Base-by-base conservation (phyloP, 371 early-diverging fungal genomes). In the Lichtheimia corymbifera region DNA sequence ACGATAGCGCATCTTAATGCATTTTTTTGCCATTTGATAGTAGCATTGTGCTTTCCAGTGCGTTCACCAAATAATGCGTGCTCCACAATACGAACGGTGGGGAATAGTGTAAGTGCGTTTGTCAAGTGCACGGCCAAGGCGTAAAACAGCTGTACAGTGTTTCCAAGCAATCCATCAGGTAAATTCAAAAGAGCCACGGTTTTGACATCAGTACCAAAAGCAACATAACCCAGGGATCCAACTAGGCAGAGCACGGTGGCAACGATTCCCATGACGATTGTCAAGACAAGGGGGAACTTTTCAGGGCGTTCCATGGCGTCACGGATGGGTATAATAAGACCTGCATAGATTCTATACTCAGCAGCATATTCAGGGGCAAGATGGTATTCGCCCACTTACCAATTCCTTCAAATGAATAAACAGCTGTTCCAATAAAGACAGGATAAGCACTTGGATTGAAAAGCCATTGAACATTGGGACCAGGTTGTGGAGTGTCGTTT, bases 331-430 rank as follows among this genome's bases (percentile, higher is more conserved):
- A 96, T 93, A 17, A 96, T 85, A 58, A 93, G 76, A 24, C 93
- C 96, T 82, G 72, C 4, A 50, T 13, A 52, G 15, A 66, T 40
- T 9, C 18, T 12, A 51, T 27, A 22, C n/a, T 47, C 9, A 47
- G n/a, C 18, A 22, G 14, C n/a, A 47, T 47, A 47, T 17, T n/a
- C 47, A 47, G 47, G 18, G 18, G n/a, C 22, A 18, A n/a, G n/a
- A n/a, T n/a, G 12, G 18, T 17, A 18, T 47, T 7, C 14, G 6
- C 7, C 15, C 27, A 59, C 58, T 40, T 69, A 72, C 79, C 79
- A 56, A 79, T 91, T 49, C 97, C 97, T 74, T 97, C 97, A 72
- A 91, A 97, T 4, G 95, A 89, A 72, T 92, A 97, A 35, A 96
- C 91, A 56, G 96, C 94, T 25, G 97, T 96, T 27, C 97, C 97